A percentile compares a stretch with the other conserved stretches of the same genome.
Evolutionary conservation across 495 filamentous ascomycete species (phyloP).

Genomic region (Cudoniella acicularis): DNA sequence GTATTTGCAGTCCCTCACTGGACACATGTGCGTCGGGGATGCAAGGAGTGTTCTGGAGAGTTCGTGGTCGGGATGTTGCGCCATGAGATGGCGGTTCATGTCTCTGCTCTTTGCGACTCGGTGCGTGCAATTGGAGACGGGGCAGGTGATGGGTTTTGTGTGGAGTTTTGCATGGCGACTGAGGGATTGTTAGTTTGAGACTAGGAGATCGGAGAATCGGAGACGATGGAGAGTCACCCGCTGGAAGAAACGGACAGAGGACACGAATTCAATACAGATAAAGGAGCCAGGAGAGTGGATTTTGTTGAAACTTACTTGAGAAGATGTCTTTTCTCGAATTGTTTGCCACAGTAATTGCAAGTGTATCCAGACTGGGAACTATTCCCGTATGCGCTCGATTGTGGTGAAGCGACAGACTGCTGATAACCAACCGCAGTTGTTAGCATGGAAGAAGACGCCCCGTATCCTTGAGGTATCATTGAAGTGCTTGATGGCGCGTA

Average conservation of each 20-base stretch:
- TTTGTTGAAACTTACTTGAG: neutral
- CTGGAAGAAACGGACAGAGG: too few species aligned
- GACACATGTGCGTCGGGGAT: neutral
- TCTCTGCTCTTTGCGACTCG: neutral
- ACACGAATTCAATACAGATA: too few species aligned
- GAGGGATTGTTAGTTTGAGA: too few species aligned
- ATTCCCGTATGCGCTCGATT: neutral
- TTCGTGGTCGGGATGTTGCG: neutral
- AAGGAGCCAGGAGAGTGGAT: too few species aligned
- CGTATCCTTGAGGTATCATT: too few species aligned
- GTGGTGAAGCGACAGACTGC: neutral
- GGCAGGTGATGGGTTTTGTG: neutral
- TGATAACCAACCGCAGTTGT: too few species aligned
- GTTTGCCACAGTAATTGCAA: neutral
- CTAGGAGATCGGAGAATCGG: too few species aligned
- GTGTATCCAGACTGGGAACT: neutral
- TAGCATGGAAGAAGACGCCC: too few species aligned
- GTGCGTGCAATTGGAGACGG: neutral
- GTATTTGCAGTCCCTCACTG: neutral
- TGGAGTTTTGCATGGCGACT: neutral
- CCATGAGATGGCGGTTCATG: neutral
- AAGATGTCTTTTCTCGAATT: neutral
- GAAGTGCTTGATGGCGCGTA: too few species aligned
- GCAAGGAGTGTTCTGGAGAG: neutral
- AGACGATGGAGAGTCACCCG: too few species aligned